These are phyloP conservation scores for Pestalotiopsis sp. DNA, from an alignment of 2,329 filamentous ascomycete species.

Conservation along the genomic window DNA sequence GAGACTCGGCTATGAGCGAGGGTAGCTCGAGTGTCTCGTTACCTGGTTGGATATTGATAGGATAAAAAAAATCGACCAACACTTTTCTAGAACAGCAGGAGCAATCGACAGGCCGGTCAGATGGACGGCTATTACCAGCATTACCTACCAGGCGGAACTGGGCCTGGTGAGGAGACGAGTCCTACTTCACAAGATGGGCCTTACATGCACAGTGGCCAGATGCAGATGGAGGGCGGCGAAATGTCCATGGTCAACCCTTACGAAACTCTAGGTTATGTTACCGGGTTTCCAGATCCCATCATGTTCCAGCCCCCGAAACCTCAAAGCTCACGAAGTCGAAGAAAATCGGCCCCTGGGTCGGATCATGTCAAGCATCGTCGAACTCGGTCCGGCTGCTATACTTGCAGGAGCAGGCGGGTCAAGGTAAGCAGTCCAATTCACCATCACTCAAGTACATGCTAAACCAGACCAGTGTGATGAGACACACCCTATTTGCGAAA, in stretches of 20 bases:
- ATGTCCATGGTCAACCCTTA: slow-evolving; percentile 45
- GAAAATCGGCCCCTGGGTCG: slow-evolving; percentile 52
- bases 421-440: slow-evolving; percentile 56
- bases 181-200: slow-evolving; percentile 43
- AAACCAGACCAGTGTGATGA: slow-evolving; percentile 79
- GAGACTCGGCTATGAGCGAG: background rate
- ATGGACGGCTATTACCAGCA: slow-evolving; percentile 61
- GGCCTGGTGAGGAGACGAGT: slow-evolving; percentile 38
- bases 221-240: slow-evolving; percentile 31
- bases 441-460: slow-evolving; percentile 23
- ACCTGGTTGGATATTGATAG: background rate
- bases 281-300: slow-evolving; percentile 52
- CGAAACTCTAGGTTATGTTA: slow-evolving; percentile 51
- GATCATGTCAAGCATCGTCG: slow-evolving; percentile 91
- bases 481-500: slow-evolving; percentile 81
- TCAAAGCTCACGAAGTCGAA: slow-evolving; percentile 45
- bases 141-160: slow-evolving; percentile 57
- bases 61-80: background rate
- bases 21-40: background rate
- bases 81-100: slow-evolving; percentile 16
- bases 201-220: slow-evolving; percentile 34
- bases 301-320: slow-evolving; percentile 51
- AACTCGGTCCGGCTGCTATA: slow-evolving; percentile 91
- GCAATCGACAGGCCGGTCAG: slow-evolving; percentile 13
- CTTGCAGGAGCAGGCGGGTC: slow-evolving; percentile 85